Evolutionary conservation across 257 asterid species (phyloP).

Genomic region (Solanum appendiculatum): DNA sequence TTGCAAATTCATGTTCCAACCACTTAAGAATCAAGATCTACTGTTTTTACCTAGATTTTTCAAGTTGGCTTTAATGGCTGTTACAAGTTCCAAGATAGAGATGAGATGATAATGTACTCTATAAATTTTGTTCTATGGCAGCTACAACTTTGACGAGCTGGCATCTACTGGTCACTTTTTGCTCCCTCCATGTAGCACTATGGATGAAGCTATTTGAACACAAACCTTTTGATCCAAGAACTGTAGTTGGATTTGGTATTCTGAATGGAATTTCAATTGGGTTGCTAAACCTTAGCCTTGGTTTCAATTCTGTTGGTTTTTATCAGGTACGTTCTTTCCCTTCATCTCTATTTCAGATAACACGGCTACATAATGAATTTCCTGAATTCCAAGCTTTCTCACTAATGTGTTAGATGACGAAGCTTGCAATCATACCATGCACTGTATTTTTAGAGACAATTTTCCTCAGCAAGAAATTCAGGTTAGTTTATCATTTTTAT

Average conservation of each 20-base stretch:
- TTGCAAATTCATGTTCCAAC: not conserved
- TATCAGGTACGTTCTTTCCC: conserved; percentile 46
- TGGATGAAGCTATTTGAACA: conserved; percentile 75
- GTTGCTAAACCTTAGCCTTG: conserved; percentile 77
- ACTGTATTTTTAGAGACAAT: conserved; percentile 79
- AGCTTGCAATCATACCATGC: conserved; percentile 93
- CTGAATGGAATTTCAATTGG: conserved; percentile 87
- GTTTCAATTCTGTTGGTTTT: conserved; percentile 90
- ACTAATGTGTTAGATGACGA: conserved; percentile 55
- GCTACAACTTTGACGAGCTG: conserved; percentile 93
- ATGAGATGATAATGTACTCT: not conserved
- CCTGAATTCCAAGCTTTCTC: conserved; percentile 5
- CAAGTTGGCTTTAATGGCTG: not conserved
- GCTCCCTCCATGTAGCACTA: conserved; percentile 74
- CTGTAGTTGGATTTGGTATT: conserved; percentile 70
- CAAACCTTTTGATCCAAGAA: conserved; percentile 67
- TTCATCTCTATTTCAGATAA: not conserved
- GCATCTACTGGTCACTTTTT: conserved; percentile 78
- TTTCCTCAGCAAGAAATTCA: conserved; percentile 76
- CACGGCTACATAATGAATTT: not conserved
- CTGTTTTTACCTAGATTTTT: conserved; percentile 1
- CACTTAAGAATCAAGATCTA: not conserved
- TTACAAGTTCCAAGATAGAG: not conserved
- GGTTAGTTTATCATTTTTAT: conserved; percentile 27
- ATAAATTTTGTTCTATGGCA: conserved; percentile 15